phyloP scores from a whole-genome alignment of 2,329 filamentous ascomycete species.

The Fusarium multiceps region DNA sequence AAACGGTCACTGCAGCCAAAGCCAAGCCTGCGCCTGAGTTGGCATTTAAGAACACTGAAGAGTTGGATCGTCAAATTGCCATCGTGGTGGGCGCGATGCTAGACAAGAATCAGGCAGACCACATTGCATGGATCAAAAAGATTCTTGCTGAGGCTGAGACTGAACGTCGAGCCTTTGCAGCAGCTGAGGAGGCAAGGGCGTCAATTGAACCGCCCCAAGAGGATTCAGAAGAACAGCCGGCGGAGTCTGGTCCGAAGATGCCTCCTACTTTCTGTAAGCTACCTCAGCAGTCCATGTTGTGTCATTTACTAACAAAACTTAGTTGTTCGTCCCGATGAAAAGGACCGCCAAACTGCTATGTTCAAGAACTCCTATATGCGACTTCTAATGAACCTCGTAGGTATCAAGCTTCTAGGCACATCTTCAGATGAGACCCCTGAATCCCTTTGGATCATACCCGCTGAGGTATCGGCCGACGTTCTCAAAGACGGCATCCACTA shows the following conservation, averaged over 20 bases:
- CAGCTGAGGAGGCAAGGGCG: constrained; percentile 71
- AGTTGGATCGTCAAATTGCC: constrained; percentile 77
- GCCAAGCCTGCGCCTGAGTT: constrained; percentile 81
- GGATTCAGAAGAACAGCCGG: constrained; percentile 47
- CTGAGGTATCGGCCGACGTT: constrained; percentile 69
- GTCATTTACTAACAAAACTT: constrained; percentile 45
- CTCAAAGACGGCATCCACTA: constrained; percentile 76
- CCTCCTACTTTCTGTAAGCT: constrained; percentile 52
- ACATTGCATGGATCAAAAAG: constrained; percentile 84
- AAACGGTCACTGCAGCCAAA: constrained; percentile 73
- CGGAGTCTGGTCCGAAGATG: constrained; percentile 44
- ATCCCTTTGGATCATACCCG: constrained; percentile 81
- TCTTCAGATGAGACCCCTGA: constrained; percentile 76
- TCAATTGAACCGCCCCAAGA: constrained; percentile 50
- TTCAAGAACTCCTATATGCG: constrained; percentile 92
- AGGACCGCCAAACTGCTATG: constrained; percentile 76
- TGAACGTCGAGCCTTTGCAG: constrained; percentile 82
- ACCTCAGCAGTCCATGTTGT: neutral
- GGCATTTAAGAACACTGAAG: constrained; percentile 79
- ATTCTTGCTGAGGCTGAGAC: constrained; percentile 74
- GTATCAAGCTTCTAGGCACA: constrained; percentile 70
- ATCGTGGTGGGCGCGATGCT: constrained; percentile 84
- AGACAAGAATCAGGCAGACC: constrained; percentile 80
- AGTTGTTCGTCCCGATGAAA: constrained; percentile 73
- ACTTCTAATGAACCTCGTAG: constrained; percentile 81